These are phyloP conservation scores for Syzygium malaccense DNA, from an alignment of 441 rosid genomes.

Conservation along the genomic window DNA sequence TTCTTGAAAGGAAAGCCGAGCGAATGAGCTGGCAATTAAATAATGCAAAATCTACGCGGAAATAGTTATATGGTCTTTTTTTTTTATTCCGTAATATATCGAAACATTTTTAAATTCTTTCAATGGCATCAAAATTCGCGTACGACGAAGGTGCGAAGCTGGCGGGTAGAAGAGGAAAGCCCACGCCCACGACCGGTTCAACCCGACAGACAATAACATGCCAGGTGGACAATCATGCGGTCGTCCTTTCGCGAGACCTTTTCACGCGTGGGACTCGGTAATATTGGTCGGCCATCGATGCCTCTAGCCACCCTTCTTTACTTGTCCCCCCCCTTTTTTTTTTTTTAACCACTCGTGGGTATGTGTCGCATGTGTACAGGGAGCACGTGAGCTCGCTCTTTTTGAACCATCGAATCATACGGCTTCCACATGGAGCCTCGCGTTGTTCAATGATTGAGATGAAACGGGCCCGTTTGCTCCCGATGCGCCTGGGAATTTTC, in stretches of 20 bases:
- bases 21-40: not conserved
- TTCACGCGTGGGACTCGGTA: not conserved
- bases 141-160: not conserved
- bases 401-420: not conserved
- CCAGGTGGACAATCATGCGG: not conserved
- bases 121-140: not conserved
- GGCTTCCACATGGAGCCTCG: not conserved
- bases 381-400: not conserved
- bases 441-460: not conserved
- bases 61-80: not conserved
- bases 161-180: not conserved
- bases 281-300: not conserved
- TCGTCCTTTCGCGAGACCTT: not conserved
- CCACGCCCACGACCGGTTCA: not conserved
- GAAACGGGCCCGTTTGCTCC: not conserved
- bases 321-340: not conserved
- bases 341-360: not conserved
- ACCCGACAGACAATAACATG: not conserved
- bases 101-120: not conserved
- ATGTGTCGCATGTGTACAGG: not conserved
- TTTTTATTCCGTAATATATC: not conserved
- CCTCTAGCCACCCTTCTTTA: not conserved
- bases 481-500: not conserved
- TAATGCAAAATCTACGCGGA: not conserved
- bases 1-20: not conserved